Evolutionary conservation across 148 eudicot species (phyloP).

Genomic region (Silene latifolia): DNA sequence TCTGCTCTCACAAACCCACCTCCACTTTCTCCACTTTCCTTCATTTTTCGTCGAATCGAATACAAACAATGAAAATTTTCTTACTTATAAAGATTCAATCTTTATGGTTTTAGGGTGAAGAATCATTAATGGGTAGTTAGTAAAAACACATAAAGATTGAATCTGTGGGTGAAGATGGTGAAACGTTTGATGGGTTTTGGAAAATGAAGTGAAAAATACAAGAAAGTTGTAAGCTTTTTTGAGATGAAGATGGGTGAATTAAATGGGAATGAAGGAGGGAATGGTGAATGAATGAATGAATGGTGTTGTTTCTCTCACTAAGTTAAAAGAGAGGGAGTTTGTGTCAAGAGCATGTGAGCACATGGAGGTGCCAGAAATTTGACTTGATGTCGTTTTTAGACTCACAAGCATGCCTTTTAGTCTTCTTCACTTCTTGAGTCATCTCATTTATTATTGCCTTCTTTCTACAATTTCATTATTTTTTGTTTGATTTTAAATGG

Average conservation of each 20-base stretch:
- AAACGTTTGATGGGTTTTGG: background rate
- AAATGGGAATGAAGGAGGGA: background rate
- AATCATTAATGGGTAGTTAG: background rate
- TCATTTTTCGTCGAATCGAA: conserved; percentile 27
- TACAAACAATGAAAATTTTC: background rate
- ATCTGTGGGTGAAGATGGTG: background rate
- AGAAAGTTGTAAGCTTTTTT: background rate
- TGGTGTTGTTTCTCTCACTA: background rate
- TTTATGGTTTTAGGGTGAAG: background rate
- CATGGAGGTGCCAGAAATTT: conserved; percentile 36
- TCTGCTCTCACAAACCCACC: conserved; percentile 81
- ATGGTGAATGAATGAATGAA: background rate
- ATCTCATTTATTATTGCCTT: conserved; percentile 19
- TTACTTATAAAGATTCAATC: background rate
- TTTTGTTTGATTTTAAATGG: too few relatives aligned
- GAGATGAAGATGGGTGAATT: background rate
- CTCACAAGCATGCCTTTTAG: conserved; percentile 19
- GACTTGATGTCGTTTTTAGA: conserved; percentile 30
- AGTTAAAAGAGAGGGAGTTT: background rate
- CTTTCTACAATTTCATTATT: background rate
- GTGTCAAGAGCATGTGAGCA: conserved; percentile 34
- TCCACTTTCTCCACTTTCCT: conserved; percentile 41
- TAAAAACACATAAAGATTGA: conserved; percentile 6
- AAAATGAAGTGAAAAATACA: background rate
- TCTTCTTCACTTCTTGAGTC: conserved; percentile 14